Evolutionary conservation across 1,284 basidiomycete species (phyloP).

Genomic region (Coniferiporia sulphurascens): DNA sequence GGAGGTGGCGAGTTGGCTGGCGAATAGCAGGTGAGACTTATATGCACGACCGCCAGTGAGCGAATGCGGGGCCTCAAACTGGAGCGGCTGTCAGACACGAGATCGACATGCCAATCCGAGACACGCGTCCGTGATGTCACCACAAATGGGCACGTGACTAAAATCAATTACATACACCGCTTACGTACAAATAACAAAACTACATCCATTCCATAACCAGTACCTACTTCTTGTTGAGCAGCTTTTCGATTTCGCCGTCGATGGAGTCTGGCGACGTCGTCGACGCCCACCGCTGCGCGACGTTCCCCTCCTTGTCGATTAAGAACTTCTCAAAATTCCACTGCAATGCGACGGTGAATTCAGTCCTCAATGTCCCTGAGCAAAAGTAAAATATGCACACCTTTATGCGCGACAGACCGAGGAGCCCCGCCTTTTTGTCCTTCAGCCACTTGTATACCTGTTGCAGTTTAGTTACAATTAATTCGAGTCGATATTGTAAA

Average conservation of each 20-base stretch:
- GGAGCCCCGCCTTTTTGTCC: slow-evolving; percentile 65
- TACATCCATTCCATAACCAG: not conserved
- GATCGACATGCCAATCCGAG: not conserved
- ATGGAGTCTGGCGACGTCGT: slow-evolving; percentile 71
- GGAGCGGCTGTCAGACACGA: not conserved
- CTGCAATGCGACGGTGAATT: slow-evolving; percentile 30
- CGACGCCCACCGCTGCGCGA: slow-evolving; percentile 75
- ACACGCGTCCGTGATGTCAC: not conserved
- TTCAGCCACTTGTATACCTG: slow-evolving; percentile 87
- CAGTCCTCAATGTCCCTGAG: not conserved
- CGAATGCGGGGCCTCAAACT: not conserved
- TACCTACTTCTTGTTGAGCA: slow-evolving; percentile 29
- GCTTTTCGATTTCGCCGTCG: slow-evolving; percentile 60
- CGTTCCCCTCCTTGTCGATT: slow-evolving; percentile 65
- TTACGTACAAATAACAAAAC: too few species aligned
- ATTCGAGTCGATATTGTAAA: not conserved
- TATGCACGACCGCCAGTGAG: too few species aligned
- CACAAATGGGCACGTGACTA: not conserved
- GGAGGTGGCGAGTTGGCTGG: not conserved
- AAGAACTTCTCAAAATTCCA: slow-evolving; percentile 83
- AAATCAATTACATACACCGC: not conserved
- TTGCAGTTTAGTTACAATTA: slow-evolving; percentile 4
- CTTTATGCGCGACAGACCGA: slow-evolving; percentile 77
- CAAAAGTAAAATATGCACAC: slow-evolving; percentile 32
- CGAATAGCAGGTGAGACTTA: not conserved